Evolutionary conservation across 106 monocot species (phyloP).

Genomic region (Dendrobium nobile): DNA sequence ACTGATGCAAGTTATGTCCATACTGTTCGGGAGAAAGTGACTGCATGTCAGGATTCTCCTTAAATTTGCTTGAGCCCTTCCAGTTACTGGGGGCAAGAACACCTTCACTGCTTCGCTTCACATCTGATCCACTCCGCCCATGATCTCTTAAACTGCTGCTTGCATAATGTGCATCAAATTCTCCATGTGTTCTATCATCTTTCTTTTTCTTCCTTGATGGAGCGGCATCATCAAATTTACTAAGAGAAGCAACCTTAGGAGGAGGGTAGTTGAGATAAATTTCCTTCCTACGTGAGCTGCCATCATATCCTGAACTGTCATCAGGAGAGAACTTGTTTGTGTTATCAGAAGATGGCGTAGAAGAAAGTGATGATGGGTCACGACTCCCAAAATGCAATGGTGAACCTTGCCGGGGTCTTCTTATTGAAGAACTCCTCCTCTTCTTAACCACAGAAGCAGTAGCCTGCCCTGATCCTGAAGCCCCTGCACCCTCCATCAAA

Average conservation of each 20-base stretch:
- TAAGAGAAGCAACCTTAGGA: constrained; percentile 20
- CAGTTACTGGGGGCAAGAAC: constrained; percentile 32
- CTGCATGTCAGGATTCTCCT: constrained; percentile 23
- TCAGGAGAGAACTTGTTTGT: constrained; percentile 42
- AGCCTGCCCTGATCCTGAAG: constrained; percentile 25
- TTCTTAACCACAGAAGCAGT: constrained; percentile 29
- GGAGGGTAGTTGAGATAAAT: constrained; percentile 26
- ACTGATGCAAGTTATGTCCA: constrained; percentile 4
- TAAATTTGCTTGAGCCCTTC: constrained; percentile 20
- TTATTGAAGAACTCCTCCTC: constrained; percentile 29
- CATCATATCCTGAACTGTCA: constrained; percentile 20
- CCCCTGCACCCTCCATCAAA: constrained; percentile 44
- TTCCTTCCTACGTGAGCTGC: constrained; percentile 31
- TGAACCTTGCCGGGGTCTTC: constrained; percentile 47
- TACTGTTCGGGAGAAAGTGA: constrained; percentile 2
- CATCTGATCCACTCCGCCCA: constrained; percentile 14
- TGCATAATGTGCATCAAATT: constrained; percentile 26
- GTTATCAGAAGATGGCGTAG: constrained; percentile 50
- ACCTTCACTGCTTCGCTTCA: constrained; percentile 35
- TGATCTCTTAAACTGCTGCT: constrained; percentile 16
- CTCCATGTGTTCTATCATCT: constrained; percentile 26
- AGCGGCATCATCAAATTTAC: constrained; percentile 27
- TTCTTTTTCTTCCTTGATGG: constrained; percentile 26
- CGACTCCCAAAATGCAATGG: constrained; percentile 24
- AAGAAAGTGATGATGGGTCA: constrained; percentile 42